Evolutionary conservation across 2,329 filamentous ascomycete genomes (phyloP).

Genomic region (Microcyclospora tardicrescens): DNA sequence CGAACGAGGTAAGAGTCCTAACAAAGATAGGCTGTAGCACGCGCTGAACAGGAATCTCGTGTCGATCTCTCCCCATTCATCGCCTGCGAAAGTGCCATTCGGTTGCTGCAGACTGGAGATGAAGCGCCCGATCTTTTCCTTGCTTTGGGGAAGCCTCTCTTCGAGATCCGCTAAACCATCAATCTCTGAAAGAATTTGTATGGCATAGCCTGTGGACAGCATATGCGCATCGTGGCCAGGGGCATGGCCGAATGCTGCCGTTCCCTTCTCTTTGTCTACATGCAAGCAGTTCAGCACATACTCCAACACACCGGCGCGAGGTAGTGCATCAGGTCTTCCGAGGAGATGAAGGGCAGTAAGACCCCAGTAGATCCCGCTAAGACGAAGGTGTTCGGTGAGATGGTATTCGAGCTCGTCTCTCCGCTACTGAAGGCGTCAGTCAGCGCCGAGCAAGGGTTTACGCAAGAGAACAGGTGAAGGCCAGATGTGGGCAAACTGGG

Average conservation of each 20-base stretch:
- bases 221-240: slow-evolving; percentile 93
- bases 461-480: background rate
- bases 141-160: slow-evolving; percentile 50
- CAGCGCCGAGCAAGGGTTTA: slow-evolving; percentile 1
- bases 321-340: slow-evolving; percentile 65
- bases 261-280: slow-evolving; percentile 45
- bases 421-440: slow-evolving; percentile 39
- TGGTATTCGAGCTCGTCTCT: slow-evolving; percentile 96
- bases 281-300: slow-evolving; percentile 95
- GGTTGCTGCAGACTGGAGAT: slow-evolving; percentile 72
- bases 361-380: slow-evolving; percentile 96
- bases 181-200: slow-evolving; percentile 81
- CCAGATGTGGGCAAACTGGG: background rate
- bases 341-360: slow-evolving; percentile 79
- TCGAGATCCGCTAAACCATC: slow-evolving; percentile 80
- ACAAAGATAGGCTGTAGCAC: slow-evolving; percentile 75
- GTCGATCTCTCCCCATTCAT: slow-evolving; percentile 93
- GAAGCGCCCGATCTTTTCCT: slow-evolving; percentile 62
- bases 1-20: slow-evolving; percentile 49
- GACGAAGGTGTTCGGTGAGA: slow-evolving; percentile 88
- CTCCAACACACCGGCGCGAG: slow-evolving; percentile 67
- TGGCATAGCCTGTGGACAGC: slow-evolving; percentile 86
- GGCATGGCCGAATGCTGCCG: slow-evolving; percentile 70
- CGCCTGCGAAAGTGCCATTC: slow-evolving; percentile 77
- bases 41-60: slow-evolving; percentile 89